Evolutionary conservation across 1,284 basidiomycete species (phyloP), one percentile per base, ranked within the genome.

Genomic region (Microbotryomycetes sp.): DNA sequence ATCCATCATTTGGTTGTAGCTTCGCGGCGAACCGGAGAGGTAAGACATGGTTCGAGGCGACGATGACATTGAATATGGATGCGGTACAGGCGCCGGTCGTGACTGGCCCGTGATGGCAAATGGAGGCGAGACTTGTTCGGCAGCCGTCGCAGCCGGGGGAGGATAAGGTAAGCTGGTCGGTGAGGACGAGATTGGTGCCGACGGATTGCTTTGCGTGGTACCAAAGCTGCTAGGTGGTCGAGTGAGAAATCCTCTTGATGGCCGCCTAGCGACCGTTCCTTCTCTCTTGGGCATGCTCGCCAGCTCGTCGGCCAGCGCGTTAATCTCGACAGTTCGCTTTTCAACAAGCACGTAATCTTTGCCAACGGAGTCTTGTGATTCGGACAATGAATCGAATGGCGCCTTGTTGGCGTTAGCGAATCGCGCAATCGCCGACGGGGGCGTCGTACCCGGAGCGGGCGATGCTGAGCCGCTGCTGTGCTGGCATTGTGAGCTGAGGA

Each of bases 341-440:
- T 82, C 81, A 15, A 82, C 78, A 35, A 82, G 78, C 4, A 82
- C 81, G 67, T 81, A 82, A 54, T 81, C 81, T 28, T 72, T 71
- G 1, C 75, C 75, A n/a, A 75, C 67, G 54, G 71, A 71, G 30
- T 72, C 71, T 48, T 70, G 72, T 55, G 64, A 64, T 31, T 65
- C 56, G 29, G 61, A 48, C 60, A 66, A 55, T 26, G 61, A 61
- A 52, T 54, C 55, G 26, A 49, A 52, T 30, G 45, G 51, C 18
- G 56, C 26, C 54, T 60, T 61, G 45, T 45, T 52, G 23, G 54
- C 58, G 21, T 28, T 29, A 5, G 45, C 48, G 56, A 64, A 66
- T 9, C 60, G 54, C 18, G 60, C 65, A 51, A 64, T 35, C 0
- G 57, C 59, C 1, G 58, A 62, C 18, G 62, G 57, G 1, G 64